phyloP scores from a whole-genome alignment of 805 yeast species.

The Kazachstania taianensis region DNA sequence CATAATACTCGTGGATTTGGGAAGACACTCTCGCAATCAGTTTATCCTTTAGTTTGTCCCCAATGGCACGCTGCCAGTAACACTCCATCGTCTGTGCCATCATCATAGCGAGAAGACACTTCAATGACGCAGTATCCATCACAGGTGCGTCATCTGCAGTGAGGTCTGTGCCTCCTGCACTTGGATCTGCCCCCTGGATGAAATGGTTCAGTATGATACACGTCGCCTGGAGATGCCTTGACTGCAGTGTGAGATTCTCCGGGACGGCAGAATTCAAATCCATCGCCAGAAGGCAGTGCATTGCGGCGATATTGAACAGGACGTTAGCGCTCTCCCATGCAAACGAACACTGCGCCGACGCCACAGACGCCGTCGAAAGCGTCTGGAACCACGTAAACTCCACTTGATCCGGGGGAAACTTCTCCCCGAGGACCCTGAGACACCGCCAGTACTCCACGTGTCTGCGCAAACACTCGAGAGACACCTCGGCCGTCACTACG shows the following conservation, averaged over 20 bases:
- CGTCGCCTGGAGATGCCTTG: slow-evolving; percentile 55
- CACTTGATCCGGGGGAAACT: slow-evolving; percentile 54
- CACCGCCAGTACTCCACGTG: slow-evolving; percentile 40
- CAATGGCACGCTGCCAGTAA: slow-evolving; percentile 63
- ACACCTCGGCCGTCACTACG: slow-evolving; percentile 30
- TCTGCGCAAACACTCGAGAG: slow-evolving; percentile 30
- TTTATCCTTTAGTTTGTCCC: slow-evolving; percentile 37
- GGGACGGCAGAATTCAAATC: slow-evolving; percentile 34
- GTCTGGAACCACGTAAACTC: slow-evolving; percentile 69
- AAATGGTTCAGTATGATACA: slow-evolving; percentile 54
- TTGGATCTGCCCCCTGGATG: slow-evolving; percentile 2
- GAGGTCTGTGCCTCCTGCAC: slow-evolving; percentile 7
- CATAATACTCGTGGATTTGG: slow-evolving; percentile 52
- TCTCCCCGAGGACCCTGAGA: slow-evolving; percentile 35
- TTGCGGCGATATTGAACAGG: slow-evolving; percentile 58
- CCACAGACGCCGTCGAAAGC: slow-evolving; percentile 44
- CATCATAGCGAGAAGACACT: slow-evolving; percentile 42
- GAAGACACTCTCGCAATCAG: slow-evolving; percentile 54
- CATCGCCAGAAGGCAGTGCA: slow-evolving; percentile 48
- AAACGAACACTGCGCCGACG: slow-evolving; percentile 41
- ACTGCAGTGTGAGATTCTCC: slow-evolving; percentile 35
- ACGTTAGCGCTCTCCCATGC: slow-evolving; percentile 53
- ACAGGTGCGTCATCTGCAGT: slow-evolving; percentile 5
- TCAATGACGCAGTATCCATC: slow-evolving; percentile 41
- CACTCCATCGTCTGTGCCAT: slow-evolving; percentile 84